Evolutionary conservation across 1,284 basidiomycete genomes (phyloP).

Genomic region (Trichosporon inkin): DNA sequence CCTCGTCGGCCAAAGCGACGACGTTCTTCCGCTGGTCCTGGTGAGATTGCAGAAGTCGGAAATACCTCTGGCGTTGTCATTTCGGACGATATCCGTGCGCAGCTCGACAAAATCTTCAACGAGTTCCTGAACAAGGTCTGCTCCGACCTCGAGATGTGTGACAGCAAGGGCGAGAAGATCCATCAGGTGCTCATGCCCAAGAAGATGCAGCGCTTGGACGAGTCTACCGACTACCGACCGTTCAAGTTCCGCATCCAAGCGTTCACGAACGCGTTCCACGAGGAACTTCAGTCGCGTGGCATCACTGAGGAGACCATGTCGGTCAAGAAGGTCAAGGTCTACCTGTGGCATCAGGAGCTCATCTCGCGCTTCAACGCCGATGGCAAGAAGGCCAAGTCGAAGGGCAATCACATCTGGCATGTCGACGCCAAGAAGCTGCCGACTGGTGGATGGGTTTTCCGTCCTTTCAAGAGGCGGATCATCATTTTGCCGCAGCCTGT

Average conservation of each 20-base stretch:
- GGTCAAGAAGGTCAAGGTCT: constrained; percentile 80
- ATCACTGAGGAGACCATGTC: constrained; percentile 55
- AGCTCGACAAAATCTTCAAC: constrained; percentile 87
- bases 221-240: constrained; percentile 92
- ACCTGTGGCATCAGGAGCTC: constrained; percentile 85
- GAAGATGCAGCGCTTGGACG: constrained; percentile 94
- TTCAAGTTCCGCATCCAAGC: constrained; percentile 99
- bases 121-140: constrained; percentile 83
- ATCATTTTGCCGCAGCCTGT: constrained; percentile 73
- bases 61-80: constrained; percentile 32
- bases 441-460: constrained; percentile 82
- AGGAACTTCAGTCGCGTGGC: constrained; percentile 58
- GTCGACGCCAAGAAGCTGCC: constrained; percentile 83
- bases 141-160: constrained; percentile 86
- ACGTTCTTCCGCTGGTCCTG: constrained; percentile 36
- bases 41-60: constrained; percentile 23
- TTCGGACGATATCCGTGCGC: constrained; percentile 64
- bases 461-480: constrained; percentile 81
- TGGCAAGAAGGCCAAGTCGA: constrained; percentile 98
- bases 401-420: constrained; percentile 99
- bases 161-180: constrained; percentile 91
- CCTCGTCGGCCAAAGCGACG: constrained; percentile 38
- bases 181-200: constrained; percentile 99
- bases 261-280: constrained; percentile 93
- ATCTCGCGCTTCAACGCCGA: constrained; percentile 99